Percentiles rank a stretch among this genome's conserved stretches.
Evolutionary conservation across 1,284 basidiomycete species (phyloP).

Genomic region (Xerocomus nothofagi): DNA sequence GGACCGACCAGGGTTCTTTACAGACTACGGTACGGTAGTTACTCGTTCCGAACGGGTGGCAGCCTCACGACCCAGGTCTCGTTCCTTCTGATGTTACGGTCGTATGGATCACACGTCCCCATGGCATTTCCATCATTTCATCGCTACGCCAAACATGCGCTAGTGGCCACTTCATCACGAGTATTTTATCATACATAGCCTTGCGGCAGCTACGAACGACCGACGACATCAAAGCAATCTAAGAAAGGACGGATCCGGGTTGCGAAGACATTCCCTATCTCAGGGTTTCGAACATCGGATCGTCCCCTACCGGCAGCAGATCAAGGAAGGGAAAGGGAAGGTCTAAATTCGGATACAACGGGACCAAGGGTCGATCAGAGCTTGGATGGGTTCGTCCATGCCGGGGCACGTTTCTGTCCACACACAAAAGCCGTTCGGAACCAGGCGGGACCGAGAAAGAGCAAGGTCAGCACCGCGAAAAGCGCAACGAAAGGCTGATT

Average conservation of each 20-base stretch:
- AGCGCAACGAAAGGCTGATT: conserved; percentile 12
- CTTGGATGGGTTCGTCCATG: conserved; percentile 61
- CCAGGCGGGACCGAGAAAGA: conserved; percentile 25
- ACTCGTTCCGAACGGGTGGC: too few species aligned
- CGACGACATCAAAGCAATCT: not conserved
- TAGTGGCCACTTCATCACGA: too few species aligned
- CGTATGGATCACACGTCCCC: not conserved
- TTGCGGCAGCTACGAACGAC: not conserved
- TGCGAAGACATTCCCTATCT: conserved; percentile 5
- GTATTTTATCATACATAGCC: conserved; percentile 6
- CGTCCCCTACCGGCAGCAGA: conserved; percentile 2
- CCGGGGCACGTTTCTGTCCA: conserved; percentile 55
- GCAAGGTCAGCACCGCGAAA: conserved; percentile 24
- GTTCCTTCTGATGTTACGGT: too few species aligned
- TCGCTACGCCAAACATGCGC: too few species aligned
- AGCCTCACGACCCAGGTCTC: too few species aligned
- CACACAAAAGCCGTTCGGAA: not conserved
- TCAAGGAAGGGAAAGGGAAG: not conserved
- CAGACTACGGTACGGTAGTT: too few species aligned
- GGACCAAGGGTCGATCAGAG: conserved; percentile 38
- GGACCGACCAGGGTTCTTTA: too few species aligned
- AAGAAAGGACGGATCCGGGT: too few species aligned
- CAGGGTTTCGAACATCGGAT: not conserved
- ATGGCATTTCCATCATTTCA: not conserved
- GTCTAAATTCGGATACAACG: not conserved